Evolutionary conservation across 208 protist species (phyloP).

Genomic region (Acanthamoeba healyi): DNA sequence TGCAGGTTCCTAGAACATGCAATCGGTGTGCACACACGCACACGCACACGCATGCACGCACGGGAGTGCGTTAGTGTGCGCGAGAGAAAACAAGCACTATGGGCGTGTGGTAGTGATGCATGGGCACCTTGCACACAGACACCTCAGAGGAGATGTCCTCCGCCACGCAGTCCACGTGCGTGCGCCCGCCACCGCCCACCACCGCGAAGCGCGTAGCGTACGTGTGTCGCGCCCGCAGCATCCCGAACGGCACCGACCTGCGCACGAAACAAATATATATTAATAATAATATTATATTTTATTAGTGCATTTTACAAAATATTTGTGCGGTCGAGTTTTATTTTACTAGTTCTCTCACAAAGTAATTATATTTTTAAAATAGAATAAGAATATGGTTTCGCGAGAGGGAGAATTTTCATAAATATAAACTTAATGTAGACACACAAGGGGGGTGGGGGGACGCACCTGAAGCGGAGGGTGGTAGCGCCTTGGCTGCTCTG

Average conservation of each 20-base stretch:
- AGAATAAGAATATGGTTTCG: background rate
- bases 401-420: background rate
- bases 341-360: background rate
- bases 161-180: slow-evolving; percentile 1
- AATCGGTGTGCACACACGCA: background rate
- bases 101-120: no score
- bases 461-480: slow-evolving; percentile 4
- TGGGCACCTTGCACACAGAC: slow-evolving; percentile 45
- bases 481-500: background rate
- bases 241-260: slow-evolving; percentile 35
- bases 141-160: background rate
- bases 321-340: background rate
- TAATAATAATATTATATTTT: background rate
- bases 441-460: no score
- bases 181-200: background rate
- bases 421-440: background rate
- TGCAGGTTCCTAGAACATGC: background rate
- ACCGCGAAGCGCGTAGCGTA: slow-evolving; percentile 44
- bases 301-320: background rate
- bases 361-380: background rate
- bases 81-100: no score
- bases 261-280: background rate
- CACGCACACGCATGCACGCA: background rate
- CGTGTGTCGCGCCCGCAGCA: slow-evolving; percentile 41
- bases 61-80: background rate